phyloP scores from a whole-genome alignment of 805 yeast species.

The Pichia ethanolica region DNA sequence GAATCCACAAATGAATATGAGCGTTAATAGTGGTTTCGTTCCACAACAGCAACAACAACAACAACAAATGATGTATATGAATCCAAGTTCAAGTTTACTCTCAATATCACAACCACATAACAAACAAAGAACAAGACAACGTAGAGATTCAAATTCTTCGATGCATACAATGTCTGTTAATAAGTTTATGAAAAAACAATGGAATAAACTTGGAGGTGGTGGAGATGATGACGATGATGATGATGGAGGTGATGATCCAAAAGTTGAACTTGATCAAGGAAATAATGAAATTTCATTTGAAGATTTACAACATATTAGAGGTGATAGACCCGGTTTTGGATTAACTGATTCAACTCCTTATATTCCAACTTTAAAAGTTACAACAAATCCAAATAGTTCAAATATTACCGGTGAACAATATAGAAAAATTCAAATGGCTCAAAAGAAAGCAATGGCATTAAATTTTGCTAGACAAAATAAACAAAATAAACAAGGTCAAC shows the following conservation, averaged over 20 bases:
- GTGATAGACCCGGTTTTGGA: constrained; percentile 44
- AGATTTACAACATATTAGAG: constrained; percentile 57
- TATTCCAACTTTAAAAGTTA: constrained; percentile 56
- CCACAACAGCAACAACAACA: not conserved
- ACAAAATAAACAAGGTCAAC: constrained; percentile 8
- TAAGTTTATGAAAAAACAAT: constrained; percentile 34
- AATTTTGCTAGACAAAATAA: constrained; percentile 24
- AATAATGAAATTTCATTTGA: constrained; percentile 47
- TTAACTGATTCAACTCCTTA: constrained; percentile 58
- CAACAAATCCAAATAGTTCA: constrained; percentile 20
- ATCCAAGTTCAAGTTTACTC: not conserved
- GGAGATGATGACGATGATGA: constrained; percentile 18
- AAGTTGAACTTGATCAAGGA: constrained; percentile 21
- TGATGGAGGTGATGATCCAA: constrained; percentile 17
- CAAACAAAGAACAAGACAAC: not conserved
- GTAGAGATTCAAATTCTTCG: constrained; percentile 9
- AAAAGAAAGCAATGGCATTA: constrained; percentile 47
- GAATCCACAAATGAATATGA: constrained; percentile 1
- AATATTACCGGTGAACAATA: constrained; percentile 50
- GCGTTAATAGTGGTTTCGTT: not conserved
- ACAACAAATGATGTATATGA: constrained; percentile 1
- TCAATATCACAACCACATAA: not conserved
- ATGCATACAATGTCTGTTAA: constrained; percentile 23
- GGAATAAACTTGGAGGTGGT: constrained; percentile 20
- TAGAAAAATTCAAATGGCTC: constrained; percentile 61